Conservation (phyloP, 768 basidiomycete species). For the Phlebiopsis flavidoalba region DNA sequence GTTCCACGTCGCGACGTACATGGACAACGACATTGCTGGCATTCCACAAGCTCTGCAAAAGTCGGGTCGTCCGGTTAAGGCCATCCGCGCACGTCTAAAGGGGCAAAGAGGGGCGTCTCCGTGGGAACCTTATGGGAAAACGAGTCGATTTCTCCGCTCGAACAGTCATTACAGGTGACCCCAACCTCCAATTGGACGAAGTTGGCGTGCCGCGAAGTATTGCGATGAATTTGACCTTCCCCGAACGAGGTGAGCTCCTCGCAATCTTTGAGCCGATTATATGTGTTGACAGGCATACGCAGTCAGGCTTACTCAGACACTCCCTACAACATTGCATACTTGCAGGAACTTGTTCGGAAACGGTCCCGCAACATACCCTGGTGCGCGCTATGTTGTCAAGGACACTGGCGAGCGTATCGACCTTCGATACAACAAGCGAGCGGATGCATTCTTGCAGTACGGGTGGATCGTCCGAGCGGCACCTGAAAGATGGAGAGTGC, state of each 20-base stretch:
- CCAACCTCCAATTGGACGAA: constrained; percentile 92
- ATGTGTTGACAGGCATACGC: constrained; percentile 7
- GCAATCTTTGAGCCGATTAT: not conserved
- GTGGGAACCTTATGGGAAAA: constrained; percentile 99
- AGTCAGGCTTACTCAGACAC: constrained; percentile 78
- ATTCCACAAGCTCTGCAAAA: constrained; percentile 97
- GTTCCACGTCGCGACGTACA: constrained; percentile 99
- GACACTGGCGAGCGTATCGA: constrained; percentile 98
- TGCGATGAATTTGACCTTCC: constrained; percentile 96
- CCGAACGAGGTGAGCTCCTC: constrained; percentile 74
- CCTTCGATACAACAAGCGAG: constrained; percentile 91
- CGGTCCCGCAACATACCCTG: constrained; percentile 92
- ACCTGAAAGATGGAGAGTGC: constrained; percentile 97
- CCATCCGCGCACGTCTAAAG: constrained; percentile 95
- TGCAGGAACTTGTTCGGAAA: constrained; percentile 94
- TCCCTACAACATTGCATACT: constrained; percentile 91
- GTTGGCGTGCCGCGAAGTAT: constrained; percentile 95
- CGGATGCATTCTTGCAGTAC: constrained; percentile 92
- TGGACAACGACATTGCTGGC: constrained; percentile 99
- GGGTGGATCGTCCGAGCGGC: constrained; percentile 98
- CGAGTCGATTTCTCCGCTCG: constrained; percentile 99
- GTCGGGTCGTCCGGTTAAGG: constrained; percentile 95
- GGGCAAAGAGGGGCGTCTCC: constrained; percentile 97
- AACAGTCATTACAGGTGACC: constrained; percentile 98
- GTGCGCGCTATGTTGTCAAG: constrained; percentile 93